Evolutionary conservation across 2,329 filamentous ascomycete species (phyloP).

Genomic region (Fusarium burgessii): DNA sequence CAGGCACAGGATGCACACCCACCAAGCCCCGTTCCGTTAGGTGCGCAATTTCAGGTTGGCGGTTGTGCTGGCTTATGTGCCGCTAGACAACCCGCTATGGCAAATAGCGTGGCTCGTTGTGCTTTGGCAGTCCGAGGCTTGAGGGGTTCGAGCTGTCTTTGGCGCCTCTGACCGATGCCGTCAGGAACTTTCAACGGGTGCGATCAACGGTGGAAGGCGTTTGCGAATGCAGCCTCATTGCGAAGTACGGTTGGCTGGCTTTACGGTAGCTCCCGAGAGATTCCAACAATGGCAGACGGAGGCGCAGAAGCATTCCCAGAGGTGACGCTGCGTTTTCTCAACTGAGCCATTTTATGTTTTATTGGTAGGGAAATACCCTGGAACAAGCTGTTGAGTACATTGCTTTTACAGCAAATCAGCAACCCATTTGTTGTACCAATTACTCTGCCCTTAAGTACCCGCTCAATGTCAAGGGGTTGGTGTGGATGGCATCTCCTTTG

Average conservation of each 20-base stretch:
- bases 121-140: slow-evolving; percentile 15
- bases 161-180: slow-evolving; percentile 30
- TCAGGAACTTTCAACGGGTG: slow-evolving; percentile 25
- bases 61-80: slow-evolving; percentile 19
- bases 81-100: slow-evolving; percentile 26
- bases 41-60: slow-evolving; percentile 44
- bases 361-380: slow-evolving; percentile 32
- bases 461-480: slow-evolving; percentile 19
- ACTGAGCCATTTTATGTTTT: slow-evolving; percentile 34
- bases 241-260: slow-evolving; percentile 17
- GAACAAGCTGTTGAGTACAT: slow-evolving; percentile 20
- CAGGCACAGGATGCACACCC: slow-evolving; percentile 16
- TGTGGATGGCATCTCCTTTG: slow-evolving; percentile 36
- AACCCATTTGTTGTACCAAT: slow-evolving; percentile 24
- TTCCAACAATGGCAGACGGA: slow-evolving; percentile 7
- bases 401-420: not conserved
- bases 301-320: slow-evolving; percentile 28
- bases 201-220: slow-evolving; percentile 23
- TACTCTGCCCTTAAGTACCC: slow-evolving; percentile 28
- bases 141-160: slow-evolving; percentile 22
- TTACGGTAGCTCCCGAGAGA: slow-evolving; percentile 9
- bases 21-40: slow-evolving; percentile 27
- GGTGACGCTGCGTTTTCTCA: slow-evolving; percentile 12
- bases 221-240: slow-evolving; percentile 20
- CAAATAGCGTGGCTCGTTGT: slow-evolving; percentile 22